These are phyloP conservation scores for Cryptomeria japonica DNA, from an alignment of 75 land plant species.

Conservation along the genomic window DNA sequence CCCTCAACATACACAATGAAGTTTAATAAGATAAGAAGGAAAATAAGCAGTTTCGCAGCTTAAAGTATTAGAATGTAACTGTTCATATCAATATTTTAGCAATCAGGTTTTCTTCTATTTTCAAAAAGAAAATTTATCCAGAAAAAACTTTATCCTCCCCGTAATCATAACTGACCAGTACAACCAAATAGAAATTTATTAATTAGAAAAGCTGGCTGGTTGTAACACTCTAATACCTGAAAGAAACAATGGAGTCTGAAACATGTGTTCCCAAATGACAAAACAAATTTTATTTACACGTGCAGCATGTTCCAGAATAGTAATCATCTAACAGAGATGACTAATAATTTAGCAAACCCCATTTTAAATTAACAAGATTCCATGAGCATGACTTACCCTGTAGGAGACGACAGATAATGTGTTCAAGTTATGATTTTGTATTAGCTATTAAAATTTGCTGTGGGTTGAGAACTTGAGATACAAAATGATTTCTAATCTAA, in stretches of 20 bases:
- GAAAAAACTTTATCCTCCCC: no score
- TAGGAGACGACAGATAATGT: neutral
- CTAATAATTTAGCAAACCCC: neutral
- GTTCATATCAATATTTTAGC: neutral
- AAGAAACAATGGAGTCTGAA: neutral
- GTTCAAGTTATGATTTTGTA: neutral
- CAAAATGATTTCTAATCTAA: neutral
- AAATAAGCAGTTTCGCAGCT: neutral
- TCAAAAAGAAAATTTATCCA: no score
- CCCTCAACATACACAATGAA: neutral
- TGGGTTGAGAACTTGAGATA: neutral
- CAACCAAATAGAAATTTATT: neutral
- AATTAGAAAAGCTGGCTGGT: neutral
- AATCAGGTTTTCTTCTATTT: neutral
- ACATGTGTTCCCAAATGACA: neutral
- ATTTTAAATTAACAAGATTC: neutral
- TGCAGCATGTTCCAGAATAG: no score
- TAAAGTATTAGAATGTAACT: neutral
- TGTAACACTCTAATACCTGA: neutral
- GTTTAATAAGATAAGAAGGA: neutral
- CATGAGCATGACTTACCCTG: neutral
- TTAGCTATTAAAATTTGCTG: neutral
- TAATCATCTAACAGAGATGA: neutral
- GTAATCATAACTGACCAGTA: neutral
- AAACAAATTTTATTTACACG: neutral